These are phyloP conservation scores for Ophiostoma himal-ulmi DNA, from an alignment of 2,329 filamentous ascomycete species.

Conservation along the genomic window DNA sequence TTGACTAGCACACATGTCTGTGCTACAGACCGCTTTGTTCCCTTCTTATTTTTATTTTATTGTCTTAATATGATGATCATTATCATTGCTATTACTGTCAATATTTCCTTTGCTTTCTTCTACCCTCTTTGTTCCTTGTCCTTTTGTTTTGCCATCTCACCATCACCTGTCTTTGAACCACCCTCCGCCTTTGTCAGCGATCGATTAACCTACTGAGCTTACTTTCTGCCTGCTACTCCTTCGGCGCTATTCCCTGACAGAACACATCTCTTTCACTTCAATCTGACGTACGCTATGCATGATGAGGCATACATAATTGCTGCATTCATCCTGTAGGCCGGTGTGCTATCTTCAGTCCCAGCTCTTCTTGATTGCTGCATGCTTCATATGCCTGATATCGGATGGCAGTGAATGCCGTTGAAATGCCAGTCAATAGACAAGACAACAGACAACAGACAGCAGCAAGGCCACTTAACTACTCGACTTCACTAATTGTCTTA, in stretches of 20 bases:
- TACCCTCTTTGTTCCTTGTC: not conserved
- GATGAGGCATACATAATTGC: not conserved
- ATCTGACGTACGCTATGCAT: not conserved
- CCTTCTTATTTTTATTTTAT: not conserved
- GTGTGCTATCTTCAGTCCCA: not conserved
- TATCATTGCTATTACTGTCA: too few relatives aligned
- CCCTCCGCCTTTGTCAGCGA: not conserved
- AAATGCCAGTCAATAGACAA: not conserved
- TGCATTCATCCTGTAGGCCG: not conserved
- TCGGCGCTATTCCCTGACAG: not conserved
- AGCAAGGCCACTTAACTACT: not conserved
- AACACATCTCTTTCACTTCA: not conserved
- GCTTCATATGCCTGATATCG: too few relatives aligned
- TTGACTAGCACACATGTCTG: not conserved
- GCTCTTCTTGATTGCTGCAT: not conserved
- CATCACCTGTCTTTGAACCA: not conserved
- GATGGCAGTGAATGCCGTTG: not conserved
- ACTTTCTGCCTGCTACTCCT: not conserved
- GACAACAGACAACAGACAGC: too few relatives aligned
- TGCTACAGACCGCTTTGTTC: not conserved
- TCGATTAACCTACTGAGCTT: not conserved
- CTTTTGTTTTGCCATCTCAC: not conserved
- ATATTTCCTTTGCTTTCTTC: not conserved
- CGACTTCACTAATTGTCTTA: not conserved
- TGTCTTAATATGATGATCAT: not conserved